Evolutionary conservation across 2,329 filamentous ascomycete species (phyloP), one percentile per base, ranked within the genome.

Genomic region (Alternaria incomplexa): DNA sequence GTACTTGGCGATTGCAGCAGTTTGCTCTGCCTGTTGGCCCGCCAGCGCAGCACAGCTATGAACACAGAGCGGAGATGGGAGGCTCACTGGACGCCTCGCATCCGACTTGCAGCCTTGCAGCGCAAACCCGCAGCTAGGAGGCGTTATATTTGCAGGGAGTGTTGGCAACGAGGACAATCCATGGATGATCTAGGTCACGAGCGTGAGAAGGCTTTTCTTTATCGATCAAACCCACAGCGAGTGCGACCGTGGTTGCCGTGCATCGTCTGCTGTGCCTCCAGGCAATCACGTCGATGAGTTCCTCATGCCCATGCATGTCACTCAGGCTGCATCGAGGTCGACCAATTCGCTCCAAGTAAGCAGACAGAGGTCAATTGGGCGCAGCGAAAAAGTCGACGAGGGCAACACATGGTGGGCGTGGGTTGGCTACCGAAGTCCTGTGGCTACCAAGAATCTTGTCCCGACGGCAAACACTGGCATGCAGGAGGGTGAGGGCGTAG

Each of bases 1-100:
- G 47, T 9, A 23, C 48, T 10, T 20, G 22, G 44, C 51, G 56
- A 30, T 56, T 23, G 52, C 44, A 17, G 57, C 56, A 50, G 62
- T 66, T 56, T 66, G 65, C 58, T 61, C 44, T 59, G 67, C 57
- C 30, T 56, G 22, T 48, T n/a, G 62, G 43, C 50, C 59, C 65
- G 65, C 68, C 73, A 76, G 66, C 69, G 67, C 67, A 75, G 69
- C 71, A 75, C 65, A 26, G 63, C 28, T 57, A 44, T 61, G 62
- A 59, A 67, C 62, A 67, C 60, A 72, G 51, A 46, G 64, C 61
- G 67, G 62, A 47, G 46, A n/a, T 22, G 28, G 30, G 45, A 44
- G 36, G 26, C 54, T 55, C 52, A 56, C 45, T 65, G 63, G 63
- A 63, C 56, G 61, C 64, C 54, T 67, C 58, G 58, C 58, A 64